phyloP scores from a whole-genome alignment of 2,329 filamentous ascomycete species.

The Fusarium chuoi region DNA sequence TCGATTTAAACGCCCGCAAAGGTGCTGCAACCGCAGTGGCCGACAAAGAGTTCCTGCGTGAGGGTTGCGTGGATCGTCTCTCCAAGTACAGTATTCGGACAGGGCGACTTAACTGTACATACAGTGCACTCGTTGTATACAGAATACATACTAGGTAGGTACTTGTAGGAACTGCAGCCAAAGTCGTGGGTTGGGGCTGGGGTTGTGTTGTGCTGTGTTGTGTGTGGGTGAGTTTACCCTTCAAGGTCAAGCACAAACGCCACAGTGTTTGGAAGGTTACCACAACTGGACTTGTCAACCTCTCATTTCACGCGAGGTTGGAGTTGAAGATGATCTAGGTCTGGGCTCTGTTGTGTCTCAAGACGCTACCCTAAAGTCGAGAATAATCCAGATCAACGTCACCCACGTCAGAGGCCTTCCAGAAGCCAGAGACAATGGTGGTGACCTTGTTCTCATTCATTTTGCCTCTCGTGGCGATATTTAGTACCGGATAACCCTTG shows the following conservation, averaged over 20 bases:
- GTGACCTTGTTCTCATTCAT: conserved; percentile 6
- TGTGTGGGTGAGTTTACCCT: conserved; percentile 23
- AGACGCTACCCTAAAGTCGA: conserved; percentile 24
- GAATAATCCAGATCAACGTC: not conserved
- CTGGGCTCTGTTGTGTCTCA: conserved; percentile 20
- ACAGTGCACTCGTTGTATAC: conserved; percentile 3
- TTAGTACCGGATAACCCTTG: conserved; percentile 6
- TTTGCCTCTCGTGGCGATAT: conserved; percentile 34
- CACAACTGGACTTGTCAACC: conserved; percentile 18
- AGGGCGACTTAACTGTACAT: conserved; percentile 18
- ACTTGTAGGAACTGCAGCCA: conserved; percentile 7
- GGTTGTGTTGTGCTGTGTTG: not conserved
- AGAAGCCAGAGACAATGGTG: conserved; percentile 24
- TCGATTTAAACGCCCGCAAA: conserved; percentile 20
- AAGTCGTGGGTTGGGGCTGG: conserved; percentile 9
- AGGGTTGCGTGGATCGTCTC: conserved; percentile 36
- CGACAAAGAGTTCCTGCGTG: conserved; percentile 38
- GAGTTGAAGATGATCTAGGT: conserved; percentile 11
- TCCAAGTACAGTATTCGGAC: conserved; percentile 26
- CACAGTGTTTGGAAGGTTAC: conserved; percentile 15
- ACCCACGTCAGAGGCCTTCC: conserved; percentile 22
- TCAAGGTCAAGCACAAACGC: conserved; percentile 3
- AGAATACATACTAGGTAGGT: not conserved
- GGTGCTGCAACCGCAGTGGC: conserved; percentile 13
- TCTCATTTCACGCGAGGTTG: conserved; percentile 21